Conservation (phyloP, 495 filamentous ascomycete species). For the Penicillium cosmopolitanum region DNA sequence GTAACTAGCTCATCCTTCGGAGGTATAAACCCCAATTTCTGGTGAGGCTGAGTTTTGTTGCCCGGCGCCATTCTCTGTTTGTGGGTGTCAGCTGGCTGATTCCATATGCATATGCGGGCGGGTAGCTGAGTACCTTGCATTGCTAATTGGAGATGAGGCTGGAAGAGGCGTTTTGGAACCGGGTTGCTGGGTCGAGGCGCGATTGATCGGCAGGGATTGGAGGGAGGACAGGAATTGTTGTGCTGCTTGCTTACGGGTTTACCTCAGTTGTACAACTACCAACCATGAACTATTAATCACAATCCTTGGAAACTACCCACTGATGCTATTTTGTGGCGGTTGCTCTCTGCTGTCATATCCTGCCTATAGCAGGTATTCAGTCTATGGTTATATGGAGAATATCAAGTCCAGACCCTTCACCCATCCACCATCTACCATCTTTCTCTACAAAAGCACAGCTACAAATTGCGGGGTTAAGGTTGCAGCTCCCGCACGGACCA, state of each 20-base stretch:
- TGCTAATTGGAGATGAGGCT: background rate
- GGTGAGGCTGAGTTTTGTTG: background rate
- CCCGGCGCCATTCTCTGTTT: background rate
- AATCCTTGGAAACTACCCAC: too few species aligned
- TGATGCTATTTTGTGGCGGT: too few species aligned
- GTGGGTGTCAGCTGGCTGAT: background rate
- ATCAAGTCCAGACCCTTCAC: background rate
- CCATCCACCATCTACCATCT: background rate
- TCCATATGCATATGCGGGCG: background rate
- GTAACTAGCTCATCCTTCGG: too few species aligned
- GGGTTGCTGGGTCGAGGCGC: background rate
- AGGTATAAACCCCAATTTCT: background rate
- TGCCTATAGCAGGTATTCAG: too few species aligned
- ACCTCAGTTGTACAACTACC: too few species aligned
- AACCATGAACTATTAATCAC: too few species aligned
- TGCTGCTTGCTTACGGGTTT: background rate
- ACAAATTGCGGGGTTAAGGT: conserved; percentile 37
- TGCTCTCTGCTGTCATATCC: too few species aligned
- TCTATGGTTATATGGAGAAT: background rate
- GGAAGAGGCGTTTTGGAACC: conserved; percentile 6
- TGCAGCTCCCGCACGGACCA: conserved; percentile 32
- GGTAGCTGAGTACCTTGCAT: conserved; percentile 3
- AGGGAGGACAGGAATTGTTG: background rate
- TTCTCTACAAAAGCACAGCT: background rate
- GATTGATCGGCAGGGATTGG: background rate